These are phyloP conservation scores for Beauveria pseudobassiana DNA, from an alignment of 2,329 filamentous ascomycete genomes.

Conservation along the genomic window DNA sequence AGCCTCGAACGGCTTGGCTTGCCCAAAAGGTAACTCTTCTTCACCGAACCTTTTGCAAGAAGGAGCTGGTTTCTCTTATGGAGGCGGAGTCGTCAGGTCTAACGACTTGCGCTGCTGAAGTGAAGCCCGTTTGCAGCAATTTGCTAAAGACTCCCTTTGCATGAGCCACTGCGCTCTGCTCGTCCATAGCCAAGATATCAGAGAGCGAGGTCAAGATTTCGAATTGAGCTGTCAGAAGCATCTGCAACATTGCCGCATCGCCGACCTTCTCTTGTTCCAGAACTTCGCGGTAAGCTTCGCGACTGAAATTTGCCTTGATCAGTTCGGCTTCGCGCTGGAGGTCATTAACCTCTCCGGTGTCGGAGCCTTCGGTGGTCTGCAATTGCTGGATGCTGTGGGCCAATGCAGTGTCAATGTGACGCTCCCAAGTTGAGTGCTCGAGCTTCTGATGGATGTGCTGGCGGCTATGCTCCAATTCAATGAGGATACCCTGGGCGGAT, in stretches of 20 bases:
- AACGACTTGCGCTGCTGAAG: slow-evolving; percentile 73
- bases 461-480: slow-evolving; percentile 82
- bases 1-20: slow-evolving; percentile 33
- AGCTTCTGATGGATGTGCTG: slow-evolving; percentile 85
- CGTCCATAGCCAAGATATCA: slow-evolving; percentile 73
- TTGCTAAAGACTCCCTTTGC: slow-evolving; percentile 71
- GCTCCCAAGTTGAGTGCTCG: slow-evolving; percentile 77
- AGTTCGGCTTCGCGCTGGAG: slow-evolving; percentile 78
- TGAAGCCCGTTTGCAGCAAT: slow-evolving; percentile 68
- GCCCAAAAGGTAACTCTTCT: slow-evolving; percentile 42
- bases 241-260: slow-evolving; percentile 71
- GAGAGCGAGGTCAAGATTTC: slow-evolving; percentile 80
- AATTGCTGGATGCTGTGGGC: slow-evolving; percentile 79
- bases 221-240: slow-evolving; percentile 82
- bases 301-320: slow-evolving; percentile 72
- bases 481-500: slow-evolving; percentile 78
- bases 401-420: slow-evolving; percentile 77
- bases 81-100: slow-evolving; percentile 71
- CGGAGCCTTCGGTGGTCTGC: slow-evolving; percentile 43
- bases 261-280: slow-evolving; percentile 77
- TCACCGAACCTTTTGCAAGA: slow-evolving; percentile 66
- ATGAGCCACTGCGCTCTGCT: slow-evolving; percentile 72
- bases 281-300: slow-evolving; percentile 70
- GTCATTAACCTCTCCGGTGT: slow-evolving; percentile 56
- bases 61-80: slow-evolving; percentile 60